Percentiles rank a stretch among this genome's conserved stretches.
Conservation (phyloP, 768 basidiomycete species). For the Lyophyllum shimeji region DNA sequence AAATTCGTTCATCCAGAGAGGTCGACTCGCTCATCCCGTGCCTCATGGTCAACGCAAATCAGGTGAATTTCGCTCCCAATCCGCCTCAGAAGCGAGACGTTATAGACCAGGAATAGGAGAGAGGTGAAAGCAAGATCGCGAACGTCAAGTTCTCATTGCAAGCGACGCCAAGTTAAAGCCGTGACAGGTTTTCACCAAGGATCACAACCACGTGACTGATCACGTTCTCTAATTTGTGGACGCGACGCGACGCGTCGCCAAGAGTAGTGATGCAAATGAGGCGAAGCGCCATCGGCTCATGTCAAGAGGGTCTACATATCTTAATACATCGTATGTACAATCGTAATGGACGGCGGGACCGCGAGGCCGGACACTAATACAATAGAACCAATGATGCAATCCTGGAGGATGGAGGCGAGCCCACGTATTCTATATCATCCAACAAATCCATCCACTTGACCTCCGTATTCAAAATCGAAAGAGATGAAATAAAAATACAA, state of each 20-base stretch:
- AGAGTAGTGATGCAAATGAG: not conserved
- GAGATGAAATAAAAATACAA: constrained; percentile 11
- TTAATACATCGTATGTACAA: not conserved
- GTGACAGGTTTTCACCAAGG: constrained; percentile 15
- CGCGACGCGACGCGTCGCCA: constrained; percentile 9
- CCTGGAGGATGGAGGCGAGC: not conserved
- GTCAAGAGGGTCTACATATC: not conserved
- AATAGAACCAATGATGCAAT: constrained; percentile 1
- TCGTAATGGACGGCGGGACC: not conserved
- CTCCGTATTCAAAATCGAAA: constrained; percentile 2
- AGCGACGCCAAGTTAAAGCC: not conserved
- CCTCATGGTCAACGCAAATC: constrained; percentile 6
- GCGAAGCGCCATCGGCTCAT: not conserved
- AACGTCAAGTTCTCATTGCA: constrained; percentile 1
- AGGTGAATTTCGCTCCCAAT: not conserved
- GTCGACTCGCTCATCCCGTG: not conserved
- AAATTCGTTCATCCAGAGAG: not conserved
- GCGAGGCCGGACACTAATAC: constrained; percentile 1
- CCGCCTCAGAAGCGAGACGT: too few species aligned
- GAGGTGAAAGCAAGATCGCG: not conserved
- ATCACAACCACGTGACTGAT: constrained; percentile 23
- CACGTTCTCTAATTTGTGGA: constrained; percentile 12
- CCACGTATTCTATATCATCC: constrained; percentile 3
- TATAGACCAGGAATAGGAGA: too few species aligned
- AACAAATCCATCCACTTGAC: constrained; percentile 2